Evolutionary conservation across 192 early-diverging fungal species (phyloP).

Genomic region (Rhizophagus clarus): DNA sequence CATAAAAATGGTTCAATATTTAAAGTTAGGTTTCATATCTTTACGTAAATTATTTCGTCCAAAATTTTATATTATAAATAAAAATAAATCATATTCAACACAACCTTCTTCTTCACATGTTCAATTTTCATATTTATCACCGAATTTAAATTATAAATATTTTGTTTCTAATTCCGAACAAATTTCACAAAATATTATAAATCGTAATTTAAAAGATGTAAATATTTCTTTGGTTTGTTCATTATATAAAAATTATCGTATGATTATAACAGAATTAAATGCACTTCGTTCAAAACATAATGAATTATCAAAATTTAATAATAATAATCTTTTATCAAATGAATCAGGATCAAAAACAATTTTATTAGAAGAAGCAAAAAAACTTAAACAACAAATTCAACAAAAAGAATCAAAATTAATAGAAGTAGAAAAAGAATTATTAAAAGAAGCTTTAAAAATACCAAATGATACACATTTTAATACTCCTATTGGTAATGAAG

Average conservation of each 20-base stretch:
- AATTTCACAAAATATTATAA: conserved; percentile 26
- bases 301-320: conserved; percentile 12
- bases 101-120: neutral
- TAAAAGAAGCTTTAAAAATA: conserved; percentile 64
- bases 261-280: conserved; percentile 12
- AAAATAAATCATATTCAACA: neutral
- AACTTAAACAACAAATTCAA: conserved; percentile 64
- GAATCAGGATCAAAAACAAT: neutral
- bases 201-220: conserved; percentile 21
- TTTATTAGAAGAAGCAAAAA: conserved; percentile 51
- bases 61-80: neutral
- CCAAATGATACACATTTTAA: conserved; percentile 80
- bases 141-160: conserved; percentile 30
- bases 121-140: neutral
- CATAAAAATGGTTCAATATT: neutral
- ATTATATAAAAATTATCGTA: conserved; percentile 1
- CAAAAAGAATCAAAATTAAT: conserved; percentile 49
- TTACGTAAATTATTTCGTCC: neutral
- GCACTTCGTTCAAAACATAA: neutral
- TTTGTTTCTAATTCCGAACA: neutral
- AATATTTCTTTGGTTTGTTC: conserved; percentile 3
- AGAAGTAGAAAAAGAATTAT: conserved; percentile 57
- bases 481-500: conserved; percentile 75
- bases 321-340: neutral
- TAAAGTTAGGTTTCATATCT: neutral